Conservation (phyloP, 768 basidiomycete species). For the Suillus spraguei region DNA sequence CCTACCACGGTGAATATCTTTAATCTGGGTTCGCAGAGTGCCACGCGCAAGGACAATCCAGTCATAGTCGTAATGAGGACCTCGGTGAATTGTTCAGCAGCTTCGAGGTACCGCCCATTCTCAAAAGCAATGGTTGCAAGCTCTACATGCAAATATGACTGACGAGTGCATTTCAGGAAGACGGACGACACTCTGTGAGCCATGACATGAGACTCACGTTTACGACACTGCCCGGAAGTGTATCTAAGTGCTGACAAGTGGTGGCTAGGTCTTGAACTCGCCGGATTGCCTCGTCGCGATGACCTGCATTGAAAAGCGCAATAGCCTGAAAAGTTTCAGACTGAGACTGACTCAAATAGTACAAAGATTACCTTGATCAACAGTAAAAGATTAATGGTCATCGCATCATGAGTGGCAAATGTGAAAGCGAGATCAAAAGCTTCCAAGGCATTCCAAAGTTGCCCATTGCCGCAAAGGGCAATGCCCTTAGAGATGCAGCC, state of each 20-base stretch:
- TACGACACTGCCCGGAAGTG: not conserved
- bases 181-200: not conserved
- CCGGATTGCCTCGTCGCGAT: not conserved
- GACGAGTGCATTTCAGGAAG: not conserved
- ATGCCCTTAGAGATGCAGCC: not conserved
- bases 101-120: not conserved
- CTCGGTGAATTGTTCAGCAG: not conserved
- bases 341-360: not conserved
- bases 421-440: slow-evolving; percentile 1
- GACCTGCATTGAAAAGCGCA: not conserved
- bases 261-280: not conserved
- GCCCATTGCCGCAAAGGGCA: slow-evolving; percentile 1
- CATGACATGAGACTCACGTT: not conserved
- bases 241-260: not conserved
- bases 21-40: not conserved
- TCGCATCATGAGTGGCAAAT: not conserved
- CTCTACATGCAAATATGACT: not conserved
- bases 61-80: not conserved
- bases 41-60: not conserved
- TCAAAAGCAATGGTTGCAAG: not conserved
- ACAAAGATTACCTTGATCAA: not conserved
- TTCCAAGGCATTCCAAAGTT: not conserved
- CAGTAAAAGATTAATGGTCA: not conserved
- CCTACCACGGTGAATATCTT: slow-evolving; percentile 1
- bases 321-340: not conserved